A percentile compares a stretch with the other conserved stretches of the same genome.
These are phyloP conservation scores for Cicer arietinum DNA, from an alignment of 306 rosid genomes.

Conservation along the genomic window DNA sequence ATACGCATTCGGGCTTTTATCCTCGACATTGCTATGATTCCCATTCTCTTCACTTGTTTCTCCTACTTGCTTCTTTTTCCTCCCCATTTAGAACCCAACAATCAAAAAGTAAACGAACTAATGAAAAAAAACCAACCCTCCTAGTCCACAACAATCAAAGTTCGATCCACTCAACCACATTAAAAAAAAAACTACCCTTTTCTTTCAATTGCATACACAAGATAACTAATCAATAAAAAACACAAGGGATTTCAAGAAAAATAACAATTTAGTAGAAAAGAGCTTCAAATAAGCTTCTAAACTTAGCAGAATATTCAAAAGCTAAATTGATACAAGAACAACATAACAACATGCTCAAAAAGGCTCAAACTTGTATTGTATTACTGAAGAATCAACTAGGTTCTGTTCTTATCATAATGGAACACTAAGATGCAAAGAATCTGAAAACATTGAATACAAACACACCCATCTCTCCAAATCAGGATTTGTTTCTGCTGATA, in stretches of 20 bases:
- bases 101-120: conserved; percentile 42
- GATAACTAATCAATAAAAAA: conserved; percentile 37
- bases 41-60: conserved; percentile 52
- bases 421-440: not conserved
- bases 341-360: conserved; percentile 41
- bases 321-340: conserved; percentile 2
- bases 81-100: conserved; percentile 69
- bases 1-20: conserved; percentile 47
- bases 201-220: conserved; percentile 29
- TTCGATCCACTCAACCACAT: conserved; percentile 44
- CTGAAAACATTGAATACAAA: conserved; percentile 31
- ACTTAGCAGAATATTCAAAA: conserved; percentile 34
- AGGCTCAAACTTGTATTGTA: conserved; percentile 41
- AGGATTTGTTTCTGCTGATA: conserved; percentile 48
- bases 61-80: conserved; percentile 65
- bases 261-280: conserved; percentile 16
- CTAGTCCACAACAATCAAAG: conserved; percentile 40
- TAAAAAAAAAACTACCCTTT: conserved; percentile 13
- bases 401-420: conserved; percentile 25
- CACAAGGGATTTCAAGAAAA: not conserved
- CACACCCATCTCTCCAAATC: conserved; percentile 49
- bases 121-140: conserved; percentile 25
- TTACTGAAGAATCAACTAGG: conserved; percentile 38
- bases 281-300: conserved; percentile 34
- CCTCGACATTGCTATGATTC: conserved; percentile 47